These are phyloP conservation scores for Arthrobotrys conoides DNA, from an alignment of 2,329 filamentous ascomycete genomes.

Conservation along the genomic window DNA sequence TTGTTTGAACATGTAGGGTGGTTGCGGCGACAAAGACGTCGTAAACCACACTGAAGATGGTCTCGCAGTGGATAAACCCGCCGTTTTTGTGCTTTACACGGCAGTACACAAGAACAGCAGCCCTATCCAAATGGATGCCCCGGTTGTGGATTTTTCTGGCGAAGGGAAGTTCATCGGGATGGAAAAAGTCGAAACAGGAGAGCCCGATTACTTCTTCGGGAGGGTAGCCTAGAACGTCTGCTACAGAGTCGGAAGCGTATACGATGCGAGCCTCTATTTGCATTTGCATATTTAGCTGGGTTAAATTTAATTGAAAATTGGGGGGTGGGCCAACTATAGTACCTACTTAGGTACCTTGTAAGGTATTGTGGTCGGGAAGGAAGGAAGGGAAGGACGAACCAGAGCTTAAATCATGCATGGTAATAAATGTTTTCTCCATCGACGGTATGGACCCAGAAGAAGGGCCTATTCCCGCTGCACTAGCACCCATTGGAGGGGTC, in stretches of 20 bases:
- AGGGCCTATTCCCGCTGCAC: conserved; percentile 2
- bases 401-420: conserved; percentile 81
- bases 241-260: conserved; percentile 86
- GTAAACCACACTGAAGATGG: conserved; percentile 89
- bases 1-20: conserved; percentile 79
- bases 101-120: conserved; percentile 85
- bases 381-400: conserved; percentile 48
- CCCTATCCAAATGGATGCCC: conserved; percentile 83
- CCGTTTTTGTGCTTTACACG: conserved; percentile 78
- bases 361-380: no score
- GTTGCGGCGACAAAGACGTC: conserved; percentile 89
- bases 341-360: no score
- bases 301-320: no score
- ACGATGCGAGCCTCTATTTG: conserved; percentile 82
- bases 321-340: conserved; percentile 50
- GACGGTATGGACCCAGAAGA: conserved; percentile 60
- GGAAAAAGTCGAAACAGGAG: conserved; percentile 89
- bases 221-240: conserved; percentile 84
- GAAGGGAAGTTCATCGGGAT: conserved; percentile 82
- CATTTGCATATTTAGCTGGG: no score
- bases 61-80: conserved; percentile 84
- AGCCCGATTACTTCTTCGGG: conserved; percentile 81
- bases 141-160: conserved; percentile 80
- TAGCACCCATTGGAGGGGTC: conserved; percentile 9
- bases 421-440: conserved; percentile 92